These are phyloP conservation scores for Populus ilicifolia DNA, from an alignment of 345 rosid species.

Conservation along the genomic window DNA sequence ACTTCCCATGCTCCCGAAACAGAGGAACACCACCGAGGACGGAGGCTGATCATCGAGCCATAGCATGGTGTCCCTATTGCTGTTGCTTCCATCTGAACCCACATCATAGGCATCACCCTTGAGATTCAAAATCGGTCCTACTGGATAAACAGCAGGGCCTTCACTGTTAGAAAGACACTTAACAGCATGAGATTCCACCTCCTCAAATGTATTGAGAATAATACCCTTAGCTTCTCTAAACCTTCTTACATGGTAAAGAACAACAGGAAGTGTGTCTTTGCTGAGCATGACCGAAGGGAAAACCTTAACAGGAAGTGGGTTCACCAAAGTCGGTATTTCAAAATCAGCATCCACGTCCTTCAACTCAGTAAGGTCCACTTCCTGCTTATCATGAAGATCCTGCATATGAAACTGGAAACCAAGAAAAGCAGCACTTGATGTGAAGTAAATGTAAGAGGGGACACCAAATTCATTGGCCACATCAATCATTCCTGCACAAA, in stretches of 20 bases:
- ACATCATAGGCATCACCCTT: neutral
- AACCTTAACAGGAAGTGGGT: slow-evolving; percentile 2
- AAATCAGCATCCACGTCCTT: slow-evolving; percentile 4
- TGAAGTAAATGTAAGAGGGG: slow-evolving; percentile 17
- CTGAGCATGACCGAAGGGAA: slow-evolving; percentile 7
- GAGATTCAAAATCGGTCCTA: slow-evolving; percentile 3
- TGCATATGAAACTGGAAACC: slow-evolving; percentile 3
- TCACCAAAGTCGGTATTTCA: neutral
- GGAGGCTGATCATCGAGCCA: slow-evolving; percentile 11
- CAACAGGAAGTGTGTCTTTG: neutral
- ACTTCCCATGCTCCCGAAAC: slow-evolving; percentile 13
- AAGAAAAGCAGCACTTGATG: slow-evolving; percentile 15
- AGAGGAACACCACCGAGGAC: slow-evolving; percentile 5
- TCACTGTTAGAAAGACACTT: neutral
- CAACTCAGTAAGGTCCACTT: neutral
- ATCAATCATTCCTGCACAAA: slow-evolving; percentile 11
- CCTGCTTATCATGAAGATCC: neutral
- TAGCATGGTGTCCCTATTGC: neutral
- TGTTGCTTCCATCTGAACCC: neutral
- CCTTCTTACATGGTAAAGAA: neutral
- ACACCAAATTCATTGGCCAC: slow-evolving; percentile 18
- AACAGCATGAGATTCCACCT: slow-evolving; percentile 13
- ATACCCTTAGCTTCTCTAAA: slow-evolving; percentile 9
- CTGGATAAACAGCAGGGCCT: neutral
- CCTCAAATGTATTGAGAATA: slow-evolving; percentile 8